Conservation (phyloP, 108 stramenopile genomes). For the Schizochytrium sp. region DNA sequence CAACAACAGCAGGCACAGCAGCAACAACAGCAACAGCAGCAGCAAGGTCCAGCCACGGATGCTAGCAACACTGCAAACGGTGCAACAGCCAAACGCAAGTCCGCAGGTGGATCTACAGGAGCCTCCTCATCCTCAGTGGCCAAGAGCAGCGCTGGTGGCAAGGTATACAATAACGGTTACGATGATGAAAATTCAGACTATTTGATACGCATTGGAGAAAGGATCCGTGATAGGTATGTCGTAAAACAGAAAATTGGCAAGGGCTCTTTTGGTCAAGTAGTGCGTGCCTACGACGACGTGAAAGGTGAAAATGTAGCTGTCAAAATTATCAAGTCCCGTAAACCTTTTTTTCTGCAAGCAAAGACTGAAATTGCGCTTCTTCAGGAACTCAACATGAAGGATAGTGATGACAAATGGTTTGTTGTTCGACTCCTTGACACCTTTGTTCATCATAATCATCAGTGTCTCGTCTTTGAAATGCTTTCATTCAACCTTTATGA, state of each 20-base stretch:
- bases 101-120: background rate
- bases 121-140: background rate
- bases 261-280: conserved; percentile 95
- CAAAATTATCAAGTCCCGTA: conserved; percentile 97
- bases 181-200: conserved; percentile 98
- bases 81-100: background rate
- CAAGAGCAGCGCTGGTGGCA: background rate
- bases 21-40: background rate
- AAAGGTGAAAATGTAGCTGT: conserved; percentile 89
- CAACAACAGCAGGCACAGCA: conserved; percentile 10
- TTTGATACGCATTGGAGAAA: conserved; percentile 85
- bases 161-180: conserved; percentile 84
- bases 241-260: conserved; percentile 95
- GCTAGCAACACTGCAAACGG: background rate
- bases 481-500: conserved; percentile 96
- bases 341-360: conserved; percentile 94
- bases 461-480: conserved; percentile 96
- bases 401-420: conserved; percentile 85
- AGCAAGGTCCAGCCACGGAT: conserved; percentile 23
- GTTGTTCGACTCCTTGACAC: conserved; percentile 89
- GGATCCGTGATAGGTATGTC: conserved; percentile 85
- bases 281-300: conserved; percentile 83
- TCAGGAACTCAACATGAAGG: conserved; percentile 78
- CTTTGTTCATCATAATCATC: conserved; percentile 93
- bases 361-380: conserved; percentile 94